Conservation (phyloP, 2,329 filamentous ascomycete genomes). For the Arthrobotrys pseudoclavata region DNA sequence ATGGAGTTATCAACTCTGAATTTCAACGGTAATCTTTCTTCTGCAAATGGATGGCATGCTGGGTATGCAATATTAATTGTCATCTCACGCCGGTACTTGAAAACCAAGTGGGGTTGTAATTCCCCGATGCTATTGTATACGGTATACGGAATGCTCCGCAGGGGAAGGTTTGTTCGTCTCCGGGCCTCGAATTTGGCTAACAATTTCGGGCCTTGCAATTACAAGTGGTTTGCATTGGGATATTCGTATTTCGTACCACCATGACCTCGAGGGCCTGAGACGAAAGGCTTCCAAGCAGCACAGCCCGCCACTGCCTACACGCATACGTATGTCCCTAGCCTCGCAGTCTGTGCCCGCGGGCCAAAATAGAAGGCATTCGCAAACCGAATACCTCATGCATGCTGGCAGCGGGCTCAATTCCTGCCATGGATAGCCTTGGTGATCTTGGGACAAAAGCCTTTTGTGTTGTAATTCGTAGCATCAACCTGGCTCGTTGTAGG, state of each 20-base stretch:
- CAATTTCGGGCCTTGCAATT: constrained; percentile 29
- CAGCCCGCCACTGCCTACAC: constrained; percentile 25
- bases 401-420: no score
- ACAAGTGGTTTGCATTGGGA: constrained; percentile 18
- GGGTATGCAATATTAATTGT: neutral
- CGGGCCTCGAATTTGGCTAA: constrained; percentile 11
- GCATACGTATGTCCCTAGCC: constrained; percentile 20
- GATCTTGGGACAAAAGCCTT: neutral
- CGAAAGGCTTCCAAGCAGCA: constrained; percentile 32
- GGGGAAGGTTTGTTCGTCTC: neutral
- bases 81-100: constrained; percentile 34
- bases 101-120: constrained; percentile 24
- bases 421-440: neutral
- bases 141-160: constrained; percentile 28
- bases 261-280: constrained; percentile 1
- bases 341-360: constrained; percentile 1
- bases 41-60: neutral
- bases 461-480: neutral
- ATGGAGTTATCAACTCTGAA: neutral
- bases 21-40: neutral
- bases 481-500: neutral
- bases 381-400: no score
- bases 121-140: constrained; percentile 8
- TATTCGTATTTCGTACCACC: constrained; percentile 49
- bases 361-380: neutral